phyloP scores from a whole-genome alignment of 2,329 filamentous ascomycete species.

The Penicillium decumbens region DNA sequence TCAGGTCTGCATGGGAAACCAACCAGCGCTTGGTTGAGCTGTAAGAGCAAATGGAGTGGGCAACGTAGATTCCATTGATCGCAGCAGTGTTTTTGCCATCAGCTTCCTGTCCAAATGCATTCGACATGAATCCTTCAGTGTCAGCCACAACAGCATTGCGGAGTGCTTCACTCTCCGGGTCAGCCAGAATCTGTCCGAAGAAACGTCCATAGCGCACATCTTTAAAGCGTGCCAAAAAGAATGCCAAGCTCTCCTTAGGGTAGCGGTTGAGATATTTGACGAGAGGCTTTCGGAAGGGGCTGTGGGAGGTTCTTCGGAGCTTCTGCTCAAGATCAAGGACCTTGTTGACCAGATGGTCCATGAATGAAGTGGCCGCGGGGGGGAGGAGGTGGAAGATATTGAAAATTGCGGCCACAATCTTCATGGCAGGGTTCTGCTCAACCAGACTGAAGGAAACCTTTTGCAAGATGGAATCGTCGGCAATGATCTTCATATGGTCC shows the following conservation, averaged over 20 bases:
- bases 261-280: slow-evolving; percentile 94
- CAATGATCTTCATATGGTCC: slow-evolving; percentile 87
- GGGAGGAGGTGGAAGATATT: slow-evolving; percentile 97
- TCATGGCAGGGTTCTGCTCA: slow-evolving; percentile 88
- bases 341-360: slow-evolving; percentile 81
- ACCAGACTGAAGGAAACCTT: slow-evolving; percentile 92
- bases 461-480: slow-evolving; percentile 73
- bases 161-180: slow-evolving; percentile 68
- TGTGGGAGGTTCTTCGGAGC: slow-evolving; percentile 79
- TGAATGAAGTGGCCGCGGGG: slow-evolving; percentile 81
- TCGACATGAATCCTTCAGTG: slow-evolving; percentile 65
- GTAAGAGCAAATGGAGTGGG: slow-evolving; percentile 70
- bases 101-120: slow-evolving; percentile 59
- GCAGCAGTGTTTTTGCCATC: slow-evolving; percentile 70
- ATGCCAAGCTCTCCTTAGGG: slow-evolving; percentile 76
- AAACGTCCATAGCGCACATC: slow-evolving; percentile 86
- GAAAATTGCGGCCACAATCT: slow-evolving; percentile 88
- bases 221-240: slow-evolving; percentile 72
- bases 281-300: slow-evolving; percentile 83
- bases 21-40: slow-evolving; percentile 64
- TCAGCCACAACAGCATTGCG: slow-evolving; percentile 70
- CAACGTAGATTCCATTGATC: slow-evolving; percentile 82
- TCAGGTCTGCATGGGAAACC: slow-evolving; percentile 51
- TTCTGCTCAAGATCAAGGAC: slow-evolving; percentile 85
- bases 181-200: slow-evolving; percentile 76